These are phyloP conservation scores for Phytopythium delawarense DNA, from an alignment of 352 stramenopile species.

Conservation along the genomic window DNA sequence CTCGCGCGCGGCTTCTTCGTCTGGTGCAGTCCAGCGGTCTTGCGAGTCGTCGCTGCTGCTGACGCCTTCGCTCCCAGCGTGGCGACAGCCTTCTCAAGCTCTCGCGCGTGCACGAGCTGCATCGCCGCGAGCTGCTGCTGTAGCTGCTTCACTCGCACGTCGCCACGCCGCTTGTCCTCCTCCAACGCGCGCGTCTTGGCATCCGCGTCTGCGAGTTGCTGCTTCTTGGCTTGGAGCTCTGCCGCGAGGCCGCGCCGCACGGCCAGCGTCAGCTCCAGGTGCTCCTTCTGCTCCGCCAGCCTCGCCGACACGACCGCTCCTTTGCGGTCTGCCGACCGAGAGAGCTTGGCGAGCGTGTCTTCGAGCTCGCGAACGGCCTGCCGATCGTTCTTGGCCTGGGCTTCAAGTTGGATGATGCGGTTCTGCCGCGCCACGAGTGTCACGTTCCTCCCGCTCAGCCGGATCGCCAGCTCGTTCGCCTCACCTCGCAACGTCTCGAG, in stretches of 20 bases:
- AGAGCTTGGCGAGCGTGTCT: slow-evolving; percentile 24
- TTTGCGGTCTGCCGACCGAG: slow-evolving; percentile 18
- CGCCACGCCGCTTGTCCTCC: slow-evolving; percentile 15
- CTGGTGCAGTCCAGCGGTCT: slow-evolving; percentile 12
- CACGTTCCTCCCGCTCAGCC: slow-evolving; percentile 41
- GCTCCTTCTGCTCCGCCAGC: slow-evolving; percentile 44
- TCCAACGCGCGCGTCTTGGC: slow-evolving; percentile 12
- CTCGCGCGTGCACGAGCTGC: slow-evolving; percentile 41
- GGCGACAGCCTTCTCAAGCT: slow-evolving; percentile 30
- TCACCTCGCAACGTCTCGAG: slow-evolving; percentile 32
- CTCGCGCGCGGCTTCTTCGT: slow-evolving; percentile 2
- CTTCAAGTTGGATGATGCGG: slow-evolving; percentile 49
- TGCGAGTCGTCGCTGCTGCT: slow-evolving; percentile 5
- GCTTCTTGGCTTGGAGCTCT: slow-evolving; percentile 48
- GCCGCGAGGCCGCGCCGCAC: slow-evolving; percentile 49
- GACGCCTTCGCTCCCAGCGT: neutral
- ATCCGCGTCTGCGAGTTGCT: slow-evolving; percentile 40
- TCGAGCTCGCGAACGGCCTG: slow-evolving; percentile 47
- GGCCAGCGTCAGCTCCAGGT: slow-evolving; percentile 54
- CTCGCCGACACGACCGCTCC: slow-evolving; percentile 24
- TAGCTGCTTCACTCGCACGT: slow-evolving; percentile 32
- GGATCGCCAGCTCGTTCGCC: slow-evolving; percentile 38
- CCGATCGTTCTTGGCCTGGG: slow-evolving; percentile 46
- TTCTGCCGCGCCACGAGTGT: slow-evolving; percentile 42
- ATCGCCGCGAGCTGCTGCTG: slow-evolving; percentile 52